Conservation (phyloP, 768 basidiomycete genomes). For the Boletus rubescentipes region DNA sequence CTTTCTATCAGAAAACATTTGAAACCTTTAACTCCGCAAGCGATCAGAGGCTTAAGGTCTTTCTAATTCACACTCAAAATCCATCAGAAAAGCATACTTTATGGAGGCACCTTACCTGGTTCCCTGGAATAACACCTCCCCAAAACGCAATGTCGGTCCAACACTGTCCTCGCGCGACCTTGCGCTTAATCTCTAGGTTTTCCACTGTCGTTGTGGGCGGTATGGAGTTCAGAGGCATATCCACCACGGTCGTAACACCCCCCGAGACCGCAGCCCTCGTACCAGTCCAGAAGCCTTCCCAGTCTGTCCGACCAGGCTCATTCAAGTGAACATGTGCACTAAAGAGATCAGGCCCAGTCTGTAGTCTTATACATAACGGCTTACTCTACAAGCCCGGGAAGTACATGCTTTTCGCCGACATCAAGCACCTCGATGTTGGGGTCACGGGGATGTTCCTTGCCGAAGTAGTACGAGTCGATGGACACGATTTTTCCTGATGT, state of each 20-base stretch:
- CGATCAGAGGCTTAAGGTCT: conserved; percentile 72
- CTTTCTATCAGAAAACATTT: conserved; percentile 97
- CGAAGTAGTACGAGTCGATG: conserved; percentile 39
- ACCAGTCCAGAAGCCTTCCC: conserved; percentile 95
- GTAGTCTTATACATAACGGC: neutral
- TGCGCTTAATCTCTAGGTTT: conserved; percentile 70
- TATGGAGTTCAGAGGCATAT: conserved; percentile 98
- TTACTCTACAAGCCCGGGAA: conserved; percentile 84
- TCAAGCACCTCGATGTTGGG: conserved; percentile 46
- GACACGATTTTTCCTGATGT: conserved; percentile 58
- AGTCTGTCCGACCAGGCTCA: conserved; percentile 88
- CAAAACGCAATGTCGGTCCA: conserved; percentile 74
- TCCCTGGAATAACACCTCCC: conserved; percentile 93
- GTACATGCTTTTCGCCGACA: conserved; percentile 54
- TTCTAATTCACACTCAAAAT: conserved; percentile 39
- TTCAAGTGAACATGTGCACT: conserved; percentile 93
- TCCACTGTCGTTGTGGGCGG: conserved; percentile 89
- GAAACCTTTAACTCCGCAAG: conserved; percentile 89
- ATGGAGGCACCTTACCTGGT: conserved; percentile 53
- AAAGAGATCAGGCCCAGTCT: neutral
- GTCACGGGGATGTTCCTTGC: conserved; percentile 16
- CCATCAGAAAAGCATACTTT: neutral
- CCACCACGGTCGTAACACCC: conserved; percentile 92
- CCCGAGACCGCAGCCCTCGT: conserved; percentile 88
- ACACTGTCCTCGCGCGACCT: conserved; percentile 67